These are phyloP conservation scores for Phytophthora rubi DNA, from an alignment of 352 stramenopile species.

Conservation along the genomic window DNA sequence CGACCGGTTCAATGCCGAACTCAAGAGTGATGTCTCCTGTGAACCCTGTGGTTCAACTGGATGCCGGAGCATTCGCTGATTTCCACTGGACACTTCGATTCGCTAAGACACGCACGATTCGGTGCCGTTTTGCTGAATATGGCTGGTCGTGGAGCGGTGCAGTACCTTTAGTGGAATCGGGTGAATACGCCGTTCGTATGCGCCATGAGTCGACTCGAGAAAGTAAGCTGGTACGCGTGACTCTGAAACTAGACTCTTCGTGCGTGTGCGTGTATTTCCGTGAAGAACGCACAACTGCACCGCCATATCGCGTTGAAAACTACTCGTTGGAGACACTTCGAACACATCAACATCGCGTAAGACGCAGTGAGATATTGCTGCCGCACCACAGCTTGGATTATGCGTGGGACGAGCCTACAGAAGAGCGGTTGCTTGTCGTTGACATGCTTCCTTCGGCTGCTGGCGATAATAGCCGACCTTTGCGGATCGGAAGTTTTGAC, in stretches of 20 bases:
- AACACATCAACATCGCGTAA: slow-evolving; percentile 83
- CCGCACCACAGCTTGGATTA: slow-evolving; percentile 89
- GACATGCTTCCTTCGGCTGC: slow-evolving; percentile 90
- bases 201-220: slow-evolving; percentile 83
- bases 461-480: slow-evolving; percentile 84
- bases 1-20: slow-evolving; percentile 47
- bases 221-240: slow-evolving; percentile 80
- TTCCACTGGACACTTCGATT: slow-evolving; percentile 86
- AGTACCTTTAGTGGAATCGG: slow-evolving; percentile 74
- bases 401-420: slow-evolving; percentile 88
- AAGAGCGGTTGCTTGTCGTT: slow-evolving; percentile 81
- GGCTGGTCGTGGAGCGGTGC: slow-evolving; percentile 88
- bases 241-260: slow-evolving; percentile 76
- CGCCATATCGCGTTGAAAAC: slow-evolving; percentile 89
- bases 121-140: slow-evolving; percentile 74
- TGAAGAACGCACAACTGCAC: slow-evolving; percentile 77
- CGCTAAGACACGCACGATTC: slow-evolving; percentile 74
- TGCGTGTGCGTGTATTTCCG: slow-evolving; percentile 86
- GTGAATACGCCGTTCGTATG: slow-evolving; percentile 85
- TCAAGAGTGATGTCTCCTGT: slow-evolving; percentile 64
- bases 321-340: slow-evolving; percentile 90
- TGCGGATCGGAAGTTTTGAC: slow-evolving; percentile 84
- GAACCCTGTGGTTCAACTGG: slow-evolving; percentile 72
- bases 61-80: slow-evolving; percentile 79
- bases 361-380: slow-evolving; percentile 84